Evolutionary conservation across 441 rosid genomes (phyloP), one percentile per base, ranked within the genome.

Genomic region (Pelargonium cotyledonis): DNA sequence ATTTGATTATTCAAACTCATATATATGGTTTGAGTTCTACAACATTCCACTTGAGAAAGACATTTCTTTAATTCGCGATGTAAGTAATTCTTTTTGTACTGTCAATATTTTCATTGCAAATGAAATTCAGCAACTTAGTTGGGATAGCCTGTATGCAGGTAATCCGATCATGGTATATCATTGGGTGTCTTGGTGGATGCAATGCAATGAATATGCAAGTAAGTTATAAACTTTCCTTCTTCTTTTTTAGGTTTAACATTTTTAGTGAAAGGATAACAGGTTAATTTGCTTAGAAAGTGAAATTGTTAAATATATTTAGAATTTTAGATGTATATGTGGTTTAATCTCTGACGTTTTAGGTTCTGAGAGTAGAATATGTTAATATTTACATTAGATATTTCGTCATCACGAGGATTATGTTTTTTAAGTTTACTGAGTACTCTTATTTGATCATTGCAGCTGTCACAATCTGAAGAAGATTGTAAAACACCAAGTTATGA

Each of bases 131-230:
- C 64, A 12, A 19, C 18, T 69, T 64, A 8, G n/a, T 41, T 80
- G 68, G 62, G 60, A 12, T 53, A 58, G 57, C 40, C 63, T 77
- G 60, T 65, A 73, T 77, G 84, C 86, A 94, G 99, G 76, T 92
- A 46, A 84, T 94, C 71, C 88, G 92, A 64, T 85, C 97, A 0
- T 91, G 99, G 99, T 90, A 89, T 84, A 87, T 94, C 68, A 80
- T 91, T 68, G 99, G 97, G 69, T 89, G 94, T 29, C 97, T 94
- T 73, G 97, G 99, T 78, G 96, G 97, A 65, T 91, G 90, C 85
- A 91, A 91, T 78, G 84, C 96, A 81, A 86, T 94, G 97, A 94
- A 94, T 81, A 91, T 94, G 96, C 99, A 94, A 81, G 99, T 91
- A 84, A 71, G 74, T 53, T 9, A 44, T 71, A n/a, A 8, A 66